phyloP scores from a whole-genome alignment of 2,329 filamentous ascomycete genomes.

The Mycosphaerella sp. region DNA sequence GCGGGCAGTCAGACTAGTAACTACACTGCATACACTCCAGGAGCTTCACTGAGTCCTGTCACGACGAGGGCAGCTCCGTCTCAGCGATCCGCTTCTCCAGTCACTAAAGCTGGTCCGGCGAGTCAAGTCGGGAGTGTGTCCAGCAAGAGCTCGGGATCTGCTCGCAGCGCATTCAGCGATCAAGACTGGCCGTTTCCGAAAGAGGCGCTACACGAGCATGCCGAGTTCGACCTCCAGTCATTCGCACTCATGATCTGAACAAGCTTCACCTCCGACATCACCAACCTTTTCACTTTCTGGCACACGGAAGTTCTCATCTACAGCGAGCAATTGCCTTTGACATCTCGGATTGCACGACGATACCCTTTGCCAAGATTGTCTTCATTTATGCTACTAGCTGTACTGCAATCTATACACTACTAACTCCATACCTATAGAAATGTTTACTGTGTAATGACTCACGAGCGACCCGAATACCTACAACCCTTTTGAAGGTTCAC shows the following conservation, averaged over 20 bases:
- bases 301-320: no score
- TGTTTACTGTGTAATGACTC: no score
- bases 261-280: no score
- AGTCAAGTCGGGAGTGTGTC: slow-evolving; percentile 10
- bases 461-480: no score
- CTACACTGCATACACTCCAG: slow-evolving; percentile 6
- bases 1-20: not conserved
- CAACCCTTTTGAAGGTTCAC: no score
- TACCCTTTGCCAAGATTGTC: no score
- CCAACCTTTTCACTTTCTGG: no score
- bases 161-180: slow-evolving; percentile 4
- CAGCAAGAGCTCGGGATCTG: slow-evolving; percentile 8
- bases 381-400: no score
- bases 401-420: no score
- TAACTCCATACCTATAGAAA: no score
- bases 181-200: slow-evolving; percentile 12
- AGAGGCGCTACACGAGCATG: slow-evolving; percentile 8
- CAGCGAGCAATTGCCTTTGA: no score
- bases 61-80: not conserved
- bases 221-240: slow-evolving; percentile 6
- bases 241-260: slow-evolving; percentile 14
- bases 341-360: no score
- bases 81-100: slow-evolving; percentile 1
- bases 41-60: not conserved
- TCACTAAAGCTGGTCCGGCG: not conserved